Evolutionary conservation across 2,329 filamentous ascomycete genomes (phyloP), one percentile per base, ranked within the genome.

Genomic region (Pyrenophora graminea): DNA sequence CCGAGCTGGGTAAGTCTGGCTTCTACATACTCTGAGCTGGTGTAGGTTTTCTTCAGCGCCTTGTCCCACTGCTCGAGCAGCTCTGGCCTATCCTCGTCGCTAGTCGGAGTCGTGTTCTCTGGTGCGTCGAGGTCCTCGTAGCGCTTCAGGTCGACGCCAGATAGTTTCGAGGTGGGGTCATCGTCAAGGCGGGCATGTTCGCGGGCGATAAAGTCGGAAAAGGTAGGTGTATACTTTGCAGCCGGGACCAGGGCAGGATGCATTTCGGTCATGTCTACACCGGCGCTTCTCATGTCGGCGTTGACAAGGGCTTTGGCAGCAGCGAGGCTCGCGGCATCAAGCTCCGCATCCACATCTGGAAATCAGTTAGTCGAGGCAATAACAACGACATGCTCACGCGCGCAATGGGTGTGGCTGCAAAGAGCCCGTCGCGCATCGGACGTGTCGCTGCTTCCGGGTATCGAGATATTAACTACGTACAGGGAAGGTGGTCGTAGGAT

Each of bases 401-500:
- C 39, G 34, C 45, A 52, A 18, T 34, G 36, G 31, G 33, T 38
- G 43, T 13, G 27, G 18, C 2, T 30, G 27, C 27, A 13, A 30
- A 12, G 10, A 13, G 27, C 8, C 46, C 46, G 31, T 21, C 39
- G 56, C 51, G 56, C 53, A 48, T 53, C 61, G 37, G 87, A 89
- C 67, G 90, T 87, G 75, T 89, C 85, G 54, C 85, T 80, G 67
- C 8, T 41, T 54, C 53, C 36, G 19, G 52, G 50, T 25, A 12
- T 15, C 39, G 25, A 61, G 34, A 59, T 54, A 53, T 12, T 30
- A 30, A 12, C 9, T 30, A 66, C 83, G 61, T 82, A 91, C 89
- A 93, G 41, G 90, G 89, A 18, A 95, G 85, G 18, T 88, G 90
- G 70, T 94, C 89, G 76, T 91, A 87, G 55, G 87, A 82, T 70